Evolutionary conservation across 2,329 filamentous ascomycete species (phyloP), one percentile per base, ranked within the genome.

Genomic region (Coniochaeta sp.): DNA sequence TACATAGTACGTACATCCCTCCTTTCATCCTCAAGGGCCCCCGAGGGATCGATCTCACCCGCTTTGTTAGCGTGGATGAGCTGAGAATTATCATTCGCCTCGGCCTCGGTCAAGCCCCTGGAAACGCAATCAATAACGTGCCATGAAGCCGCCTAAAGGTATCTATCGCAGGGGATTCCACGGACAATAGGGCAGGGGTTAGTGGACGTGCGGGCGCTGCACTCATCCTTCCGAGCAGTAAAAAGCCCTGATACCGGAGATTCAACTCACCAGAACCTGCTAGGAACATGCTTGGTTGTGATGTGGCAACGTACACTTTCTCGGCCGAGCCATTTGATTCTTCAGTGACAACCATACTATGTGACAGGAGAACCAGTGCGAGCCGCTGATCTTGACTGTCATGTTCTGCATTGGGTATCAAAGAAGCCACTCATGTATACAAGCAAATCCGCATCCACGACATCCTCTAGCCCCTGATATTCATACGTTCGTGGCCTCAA

Each of bases 41-140:
- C n/a, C 7, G 12, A 17, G 62, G 60, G 59, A 66, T 67, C 67
- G 64, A 66, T 66, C 65, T 62, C 62, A 62, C 64, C 47, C 47
- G 47, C 28, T n/a, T n/a, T 52, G 11, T 64, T 68, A 65, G 65
- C 67, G 67, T 60, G 62, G 62, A 65, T 65, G 63, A 65, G 66
- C 64, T 66, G 66, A 68, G 67, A 67, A 67, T 64, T 68, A 65
- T 67, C 64, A 68, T 67, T 63, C 61, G 56, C 58, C 59, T 57
- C 34, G 43, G 57, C 59, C 60, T 59, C 40, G 57, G 31, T 58
- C 52, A 44, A 57, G 16, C 38, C 38, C 56, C 52, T 44, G 31
- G 24, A 59, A 43, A 62, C 58, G 38, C 58, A 58, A 58, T 52
- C 47, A 52, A 52, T 52, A 52, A 31, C 47, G 47, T 52, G 26